These are phyloP conservation scores for Aspergillus eucalypticola DNA, from an alignment of 2,329 filamentous ascomycete species.

Conservation along the genomic window DNA sequence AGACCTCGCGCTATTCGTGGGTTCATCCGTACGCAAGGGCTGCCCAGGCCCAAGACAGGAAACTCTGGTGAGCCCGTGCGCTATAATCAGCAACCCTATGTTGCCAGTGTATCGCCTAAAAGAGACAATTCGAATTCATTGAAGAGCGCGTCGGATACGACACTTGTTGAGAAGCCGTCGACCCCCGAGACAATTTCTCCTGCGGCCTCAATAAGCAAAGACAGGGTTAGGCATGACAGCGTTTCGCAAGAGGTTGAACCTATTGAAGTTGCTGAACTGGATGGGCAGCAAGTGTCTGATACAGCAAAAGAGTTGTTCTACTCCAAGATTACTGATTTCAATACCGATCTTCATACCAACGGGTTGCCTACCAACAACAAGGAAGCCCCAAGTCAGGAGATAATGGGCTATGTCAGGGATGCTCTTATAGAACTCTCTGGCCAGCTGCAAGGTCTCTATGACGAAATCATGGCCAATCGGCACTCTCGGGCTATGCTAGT, in stretches of 20 bases:
- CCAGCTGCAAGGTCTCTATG: constrained; percentile 27
- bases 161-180: neutral
- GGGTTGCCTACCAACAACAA: constrained; percentile 13
- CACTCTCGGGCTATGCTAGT: constrained; percentile 22
- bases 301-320: constrained; percentile 12
- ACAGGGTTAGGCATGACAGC: neutral
- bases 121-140: constrained; percentile 5
- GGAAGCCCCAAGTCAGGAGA: constrained; percentile 22
- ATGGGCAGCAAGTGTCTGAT: constrained; percentile 35
- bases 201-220: constrained; percentile 4
- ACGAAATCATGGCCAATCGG: constrained; percentile 25
- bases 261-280: constrained; percentile 37
- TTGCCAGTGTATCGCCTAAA: neutral
- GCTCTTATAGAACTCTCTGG: constrained; percentile 31
- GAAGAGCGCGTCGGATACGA: constrained; percentile 13
- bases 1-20: constrained; percentile 34
- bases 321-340: constrained; percentile 24
- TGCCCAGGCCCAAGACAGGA: constrained; percentile 31
- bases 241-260: constrained; percentile 16
- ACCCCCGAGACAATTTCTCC: constrained; percentile 3
- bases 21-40: constrained; percentile 39
- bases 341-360: constrained; percentile 18
- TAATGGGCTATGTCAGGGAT: constrained; percentile 32
- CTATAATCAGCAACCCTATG: constrained; percentile 10
- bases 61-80: constrained; percentile 23